phyloP scores from a whole-genome alignment of 306 rosid species.

The Vigna nakashimae region DNA sequence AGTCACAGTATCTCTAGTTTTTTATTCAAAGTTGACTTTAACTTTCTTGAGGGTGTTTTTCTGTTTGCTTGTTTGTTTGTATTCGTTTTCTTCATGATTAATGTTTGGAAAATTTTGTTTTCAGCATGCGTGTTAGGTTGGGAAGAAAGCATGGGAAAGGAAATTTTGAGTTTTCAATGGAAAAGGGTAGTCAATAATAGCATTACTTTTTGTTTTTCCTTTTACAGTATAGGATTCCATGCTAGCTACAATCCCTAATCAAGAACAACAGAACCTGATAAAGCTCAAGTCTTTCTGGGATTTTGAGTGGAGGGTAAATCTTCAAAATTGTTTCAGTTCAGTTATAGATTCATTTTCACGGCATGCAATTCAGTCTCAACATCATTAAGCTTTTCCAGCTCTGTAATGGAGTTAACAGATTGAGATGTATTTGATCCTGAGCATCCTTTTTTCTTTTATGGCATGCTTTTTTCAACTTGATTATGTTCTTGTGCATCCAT shows the following conservation, averaged over 20 bases:
- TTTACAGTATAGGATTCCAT: conserved; percentile 13
- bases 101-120: conserved; percentile 28
- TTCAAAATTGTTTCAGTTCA: conserved; percentile 18
- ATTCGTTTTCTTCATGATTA: neutral
- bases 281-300: conserved; percentile 9
- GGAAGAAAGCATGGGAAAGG: conserved; percentile 31
- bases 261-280: conserved; percentile 38
- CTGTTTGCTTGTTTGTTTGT: conserved; percentile 4
- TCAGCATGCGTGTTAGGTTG: conserved; percentile 28
- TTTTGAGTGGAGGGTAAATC: conserved; percentile 26
- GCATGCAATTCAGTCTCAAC: conserved; percentile 6
- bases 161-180: conserved; percentile 38
- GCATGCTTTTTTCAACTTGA: neutral
- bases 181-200: conserved; percentile 22
- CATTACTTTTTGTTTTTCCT: conserved; percentile 25
- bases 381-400: conserved; percentile 33
- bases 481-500: conserved; percentile 8
- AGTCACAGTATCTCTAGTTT: conserved; percentile 31
- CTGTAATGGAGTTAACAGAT: conserved; percentile 26
- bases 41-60: conserved; percentile 31
- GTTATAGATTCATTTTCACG: neutral
- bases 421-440: conserved; percentile 19
- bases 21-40: conserved; percentile 32
- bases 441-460: neutral
- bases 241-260: conserved; percentile 32